phyloP scores from a whole-genome alignment of 148 eudicot genomes.

The Rhododendron kiyosumense region DNA sequence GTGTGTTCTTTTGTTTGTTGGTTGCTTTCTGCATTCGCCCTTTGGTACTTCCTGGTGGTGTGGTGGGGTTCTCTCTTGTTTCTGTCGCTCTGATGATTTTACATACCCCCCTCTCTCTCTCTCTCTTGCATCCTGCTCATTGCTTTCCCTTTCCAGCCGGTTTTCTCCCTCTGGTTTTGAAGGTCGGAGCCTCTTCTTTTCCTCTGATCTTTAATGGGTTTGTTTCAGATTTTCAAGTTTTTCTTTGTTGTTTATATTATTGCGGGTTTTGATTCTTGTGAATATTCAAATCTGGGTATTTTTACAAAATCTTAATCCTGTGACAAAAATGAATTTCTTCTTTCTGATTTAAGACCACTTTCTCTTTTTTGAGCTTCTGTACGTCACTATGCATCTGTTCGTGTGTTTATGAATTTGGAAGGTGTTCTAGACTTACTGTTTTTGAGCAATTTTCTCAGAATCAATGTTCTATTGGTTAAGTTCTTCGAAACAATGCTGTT shows the following conservation, averaged over 20 bases:
- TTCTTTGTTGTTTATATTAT: not conserved
- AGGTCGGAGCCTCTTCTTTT: not conserved
- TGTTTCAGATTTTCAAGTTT: not conserved
- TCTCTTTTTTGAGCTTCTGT: not conserved
- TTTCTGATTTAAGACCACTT: not conserved
- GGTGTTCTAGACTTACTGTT: not conserved
- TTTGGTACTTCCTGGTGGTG: constrained; percentile 14
- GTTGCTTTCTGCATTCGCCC: constrained; percentile 15
- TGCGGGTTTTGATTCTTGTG: not conserved
- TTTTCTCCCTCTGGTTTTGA: not conserved
- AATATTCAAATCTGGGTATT: constrained; percentile 4
- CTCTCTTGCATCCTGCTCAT: not conserved
- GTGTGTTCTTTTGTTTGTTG: constrained; percentile 16
- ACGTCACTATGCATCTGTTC: not conserved
- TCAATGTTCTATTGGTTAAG: not conserved
- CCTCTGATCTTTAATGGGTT: not conserved
- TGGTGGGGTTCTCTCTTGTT: constrained; percentile 11
- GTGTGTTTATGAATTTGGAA: not conserved
- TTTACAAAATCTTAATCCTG: not conserved
- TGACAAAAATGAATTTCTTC: not conserved
- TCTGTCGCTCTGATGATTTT: constrained; percentile 8
- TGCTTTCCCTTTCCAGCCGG: not conserved
- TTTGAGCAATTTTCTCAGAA: not conserved
- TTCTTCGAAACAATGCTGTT: constrained; percentile 14
- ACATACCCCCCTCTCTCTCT: not conserved